Percentiles rank a stretch among this genome's conserved stretches.
Conservation (phyloP, 352 stramenopile genomes). For the Pythium coloratum region DNA sequence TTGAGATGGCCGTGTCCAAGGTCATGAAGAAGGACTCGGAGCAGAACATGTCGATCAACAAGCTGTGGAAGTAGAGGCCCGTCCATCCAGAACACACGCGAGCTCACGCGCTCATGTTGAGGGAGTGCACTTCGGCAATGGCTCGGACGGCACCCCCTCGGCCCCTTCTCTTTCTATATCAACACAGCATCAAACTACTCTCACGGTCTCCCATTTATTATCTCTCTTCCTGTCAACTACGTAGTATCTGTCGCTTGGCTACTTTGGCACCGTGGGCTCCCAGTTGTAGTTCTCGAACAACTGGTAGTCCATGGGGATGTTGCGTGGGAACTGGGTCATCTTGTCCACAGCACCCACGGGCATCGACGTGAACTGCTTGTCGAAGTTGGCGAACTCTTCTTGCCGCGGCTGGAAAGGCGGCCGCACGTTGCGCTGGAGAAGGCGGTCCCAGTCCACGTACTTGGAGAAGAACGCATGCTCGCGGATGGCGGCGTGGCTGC, state of each 20-base stretch:
- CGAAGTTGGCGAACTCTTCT: constrained; percentile 82
- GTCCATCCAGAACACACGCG: constrained; percentile 3
- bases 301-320: constrained; percentile 80
- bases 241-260: background rate
- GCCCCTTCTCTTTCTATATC: constrained; percentile 17
- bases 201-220: background rate
- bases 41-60: constrained; percentile 97
- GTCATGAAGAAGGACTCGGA: constrained; percentile 99
- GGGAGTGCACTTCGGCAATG: too few relatives aligned
- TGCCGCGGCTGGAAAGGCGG: constrained; percentile 68
- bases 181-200: constrained; percentile 8
- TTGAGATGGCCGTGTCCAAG: constrained; percentile 99
- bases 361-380: constrained; percentile 86
- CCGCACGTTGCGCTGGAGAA: constrained; percentile 43
- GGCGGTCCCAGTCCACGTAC: constrained; percentile 61
- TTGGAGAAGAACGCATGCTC: constrained; percentile 69
- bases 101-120: background rate
- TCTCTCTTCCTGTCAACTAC: background rate
- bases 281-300: constrained; percentile 89
- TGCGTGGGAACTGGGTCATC: constrained; percentile 76
- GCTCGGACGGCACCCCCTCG: too few relatives aligned
- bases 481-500: constrained; percentile 49
- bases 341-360: constrained; percentile 61
- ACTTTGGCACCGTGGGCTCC: constrained; percentile 37
- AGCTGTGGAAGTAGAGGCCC: constrained; percentile 97